Base-by-base conservation (phyloP, 768 basidiomycete species). In the Leccinum incarnatum region DNA sequence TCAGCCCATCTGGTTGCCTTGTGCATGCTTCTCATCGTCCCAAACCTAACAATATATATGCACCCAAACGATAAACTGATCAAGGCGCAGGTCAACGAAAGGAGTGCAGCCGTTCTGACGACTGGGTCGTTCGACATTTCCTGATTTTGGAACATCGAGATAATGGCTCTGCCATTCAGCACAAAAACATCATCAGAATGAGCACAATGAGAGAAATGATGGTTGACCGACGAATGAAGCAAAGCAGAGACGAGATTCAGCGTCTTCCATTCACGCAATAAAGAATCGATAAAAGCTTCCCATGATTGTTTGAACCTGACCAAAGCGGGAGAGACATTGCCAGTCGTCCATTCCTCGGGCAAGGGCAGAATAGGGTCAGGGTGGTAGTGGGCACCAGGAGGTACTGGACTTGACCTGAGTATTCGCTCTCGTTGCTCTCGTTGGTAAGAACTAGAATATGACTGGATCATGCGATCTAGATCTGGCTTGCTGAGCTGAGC, bases 401-500 rank as follows among this genome's bases (percentile, higher is more conserved):
- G 72, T 46, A 74, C 58, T 6, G 71, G 73, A 25, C 73, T 74
- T 3, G 72, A 63, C 8, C 40, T 23, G 21, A 46, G 19, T 23
- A 56, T 57, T 8, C 51, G 58, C 46, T 65, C 37, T 5, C 59
- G 67, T 36, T 64, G 64, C 25, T 62, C 57, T 23, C 51, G 59
- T 36, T 66, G 57, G 11, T 36, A 9, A 12, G 63, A 61, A 37
- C 19, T 61, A 21, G 70, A 69, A 40, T 79, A 73, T 0, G 72
- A 74, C 58, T 53, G 67, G 59, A 58, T 73, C 81, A 86, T 84
- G 40, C 80, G 67, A 53, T 83, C 74, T 9, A 93, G 81, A 66
- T 93, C 91, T 9, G 85, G 88, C 60, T 79, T 79, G 67, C 88
- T 89, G 53, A 93, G 81, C 55, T 92, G 86, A 2, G 90, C 89